phyloP scores from a whole-genome alignment of 306 rosid genomes.

The Aeschynomene evenia region DNA sequence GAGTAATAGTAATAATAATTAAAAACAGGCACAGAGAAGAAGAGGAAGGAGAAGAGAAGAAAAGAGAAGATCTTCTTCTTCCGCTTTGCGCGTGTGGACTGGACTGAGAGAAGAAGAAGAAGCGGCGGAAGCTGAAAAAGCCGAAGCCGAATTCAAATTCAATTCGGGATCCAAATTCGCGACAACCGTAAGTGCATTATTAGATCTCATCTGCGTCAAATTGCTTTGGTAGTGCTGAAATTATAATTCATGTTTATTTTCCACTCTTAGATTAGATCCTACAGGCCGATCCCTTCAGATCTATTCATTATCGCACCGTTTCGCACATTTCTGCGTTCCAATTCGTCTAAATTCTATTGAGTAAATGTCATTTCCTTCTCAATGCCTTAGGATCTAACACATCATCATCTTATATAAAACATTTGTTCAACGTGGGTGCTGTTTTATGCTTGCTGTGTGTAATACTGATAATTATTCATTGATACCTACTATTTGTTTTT shows the following conservation, averaged over 20 bases:
- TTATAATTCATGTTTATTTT: too few species aligned
- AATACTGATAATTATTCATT: neutral
- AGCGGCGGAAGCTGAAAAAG: slow-evolving; percentile 3
- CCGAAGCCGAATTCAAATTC: neutral
- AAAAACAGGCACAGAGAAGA: neutral
- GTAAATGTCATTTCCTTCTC: neutral
- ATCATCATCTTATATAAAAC: too few species aligned
- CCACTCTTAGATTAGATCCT: neutral
- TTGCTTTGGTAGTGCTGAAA: too few species aligned
- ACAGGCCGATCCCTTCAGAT: slow-evolving; percentile 7
- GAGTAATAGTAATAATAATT: neutral
- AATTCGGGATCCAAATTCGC: slow-evolving; percentile 25
- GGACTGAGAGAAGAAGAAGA: neutral
- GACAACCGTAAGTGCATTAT: slow-evolving; percentile 25
- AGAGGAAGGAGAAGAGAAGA: neutral
- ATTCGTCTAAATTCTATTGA: neutral
- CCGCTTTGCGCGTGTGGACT: slow-evolving; percentile 8
- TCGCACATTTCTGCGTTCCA: neutral
- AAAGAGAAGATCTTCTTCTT: slow-evolving; percentile 15
- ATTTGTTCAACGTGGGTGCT: neutral
- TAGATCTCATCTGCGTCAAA: too few species aligned
- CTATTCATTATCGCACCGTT: neutral
- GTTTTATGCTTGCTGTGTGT: neutral
- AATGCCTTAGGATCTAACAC: slow-evolving; percentile 11
- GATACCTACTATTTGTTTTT: neutral